Base-by-base conservation (phyloP, 768 basidiomycete species). In the Mycena vitilis region DNA sequence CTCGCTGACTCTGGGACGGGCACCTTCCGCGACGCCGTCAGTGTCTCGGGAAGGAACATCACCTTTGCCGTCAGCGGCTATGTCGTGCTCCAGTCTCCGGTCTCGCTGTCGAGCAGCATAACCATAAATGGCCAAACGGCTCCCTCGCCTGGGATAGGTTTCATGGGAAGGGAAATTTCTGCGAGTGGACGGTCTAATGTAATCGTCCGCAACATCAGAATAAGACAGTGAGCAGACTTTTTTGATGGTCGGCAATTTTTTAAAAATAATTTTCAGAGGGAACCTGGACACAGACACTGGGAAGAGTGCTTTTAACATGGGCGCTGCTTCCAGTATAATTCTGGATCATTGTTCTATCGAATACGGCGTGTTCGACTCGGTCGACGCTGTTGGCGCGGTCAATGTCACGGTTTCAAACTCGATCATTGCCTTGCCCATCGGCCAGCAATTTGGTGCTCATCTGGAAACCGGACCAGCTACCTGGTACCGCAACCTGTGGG, bases 121-220 rank as follows among this genome's bases (percentile, higher is more conserved):
- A 74, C 74, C 5, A 74, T 74, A 38, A 74, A 73, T 45, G 74
- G 74, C 11, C 74, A 73, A 56, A 74, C 74, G n/a, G 73, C 73
- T 20, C 73, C 73, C 4, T 68, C 71, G 10, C 65, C 71, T 4
- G 71, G 73, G 9, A 74, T 74, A 40, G 73, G 71, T 13, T 61
- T 74, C 59, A 74, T 74, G 73, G 73, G 68, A 44, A 49, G 71
- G 44, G 73, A 74, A 45, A 40, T 74, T 38, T 73, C 72, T 30
- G 73, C 73, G 1, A 71, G 71, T 30, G 61, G 66, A 16, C 66
- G 71, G 63, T 57, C 61, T 48, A 74, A 74, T 40, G 73, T 74
- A 15, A 73, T 74, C 36, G 64, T 74, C 16, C 69, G 73, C 30
- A 73, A 73, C 42, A 38, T 74, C 36, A 71, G 73, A 10, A 73